phyloP scores from a whole-genome alignment of 192 early-diverging fungal species.

The Umbelopsis sp. region DNA sequence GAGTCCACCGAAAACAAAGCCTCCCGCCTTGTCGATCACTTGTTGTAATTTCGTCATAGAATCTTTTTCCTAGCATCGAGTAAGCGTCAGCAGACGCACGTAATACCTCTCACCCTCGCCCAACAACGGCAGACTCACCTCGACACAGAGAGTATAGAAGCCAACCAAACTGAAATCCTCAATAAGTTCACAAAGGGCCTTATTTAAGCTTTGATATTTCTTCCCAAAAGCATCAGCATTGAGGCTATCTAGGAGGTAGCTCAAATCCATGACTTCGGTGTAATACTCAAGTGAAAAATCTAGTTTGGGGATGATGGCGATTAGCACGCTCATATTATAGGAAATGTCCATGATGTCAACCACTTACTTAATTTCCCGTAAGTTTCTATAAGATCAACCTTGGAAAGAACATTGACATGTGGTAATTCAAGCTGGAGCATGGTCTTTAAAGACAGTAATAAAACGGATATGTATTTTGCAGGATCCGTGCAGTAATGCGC shows the following conservation, averaged over 20 bases:
- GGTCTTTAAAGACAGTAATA: slow-evolving; percentile 86
- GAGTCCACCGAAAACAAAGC: slow-evolving; percentile 85
- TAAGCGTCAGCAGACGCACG: not conserved
- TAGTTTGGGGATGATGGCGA: slow-evolving; percentile 13
- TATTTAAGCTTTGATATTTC: slow-evolving; percentile 73
- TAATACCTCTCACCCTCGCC: not conserved
- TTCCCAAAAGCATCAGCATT: slow-evolving; percentile 70
- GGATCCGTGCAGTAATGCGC: slow-evolving; percentile 93
- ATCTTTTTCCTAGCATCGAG: slow-evolving; percentile 75
- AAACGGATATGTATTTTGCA: slow-evolving; percentile 88
- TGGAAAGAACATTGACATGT: slow-evolving; percentile 96
- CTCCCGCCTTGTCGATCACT: slow-evolving; percentile 89
- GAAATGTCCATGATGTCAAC: not conserved
- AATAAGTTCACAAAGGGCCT: slow-evolving; percentile 86
- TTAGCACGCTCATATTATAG: not conserved
- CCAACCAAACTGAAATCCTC: slow-evolving; percentile 92
- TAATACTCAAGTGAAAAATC: slow-evolving; percentile 94
- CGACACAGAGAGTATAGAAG: slow-evolving; percentile 81
- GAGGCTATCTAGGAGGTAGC: slow-evolving; percentile 76
- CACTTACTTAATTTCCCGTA: slow-evolving; percentile 67
- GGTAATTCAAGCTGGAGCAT: slow-evolving; percentile 95
- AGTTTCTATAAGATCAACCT: slow-evolving; percentile 86
- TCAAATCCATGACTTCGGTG: slow-evolving; percentile 91
- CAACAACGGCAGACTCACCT: slow-evolving; percentile 24
- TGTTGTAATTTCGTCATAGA: slow-evolving; percentile 76